Conservation (phyloP, 2,329 filamentous ascomycete species). For the Scortechinia acanthostroma region DNA sequence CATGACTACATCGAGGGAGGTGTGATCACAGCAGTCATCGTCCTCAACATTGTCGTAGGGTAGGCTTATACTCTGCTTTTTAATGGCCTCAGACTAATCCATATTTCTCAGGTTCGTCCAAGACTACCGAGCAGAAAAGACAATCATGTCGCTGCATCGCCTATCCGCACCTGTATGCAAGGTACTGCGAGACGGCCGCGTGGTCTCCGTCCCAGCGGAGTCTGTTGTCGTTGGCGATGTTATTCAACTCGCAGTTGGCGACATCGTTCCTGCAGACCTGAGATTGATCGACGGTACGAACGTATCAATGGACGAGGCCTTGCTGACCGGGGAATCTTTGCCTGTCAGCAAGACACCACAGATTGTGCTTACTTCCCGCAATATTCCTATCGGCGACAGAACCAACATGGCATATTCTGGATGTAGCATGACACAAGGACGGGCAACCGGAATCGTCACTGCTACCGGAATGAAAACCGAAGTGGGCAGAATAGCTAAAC, state of each 20-base stretch:
- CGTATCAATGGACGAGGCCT: slow-evolving; percentile 68
- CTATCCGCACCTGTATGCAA: slow-evolving; percentile 51
- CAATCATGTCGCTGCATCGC: slow-evolving; percentile 51
- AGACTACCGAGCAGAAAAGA: slow-evolving; percentile 54
- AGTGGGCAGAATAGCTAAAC: slow-evolving; percentile 68
- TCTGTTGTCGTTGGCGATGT: slow-evolving; percentile 61
- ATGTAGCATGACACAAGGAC: slow-evolving; percentile 65
- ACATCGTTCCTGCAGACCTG: slow-evolving; percentile 65
- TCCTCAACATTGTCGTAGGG: slow-evolving; percentile 63
- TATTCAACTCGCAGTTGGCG: slow-evolving; percentile 53
- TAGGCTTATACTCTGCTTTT: slow-evolving; percentile 21
- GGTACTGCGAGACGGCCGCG: slow-evolving; percentile 43
- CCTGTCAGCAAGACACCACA: too few relatives aligned
- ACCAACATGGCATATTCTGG: slow-evolving; percentile 67
- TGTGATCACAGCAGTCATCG: slow-evolving; percentile 56
- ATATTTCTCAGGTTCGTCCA: slow-evolving; percentile 38
- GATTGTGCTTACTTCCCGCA: too few relatives aligned
- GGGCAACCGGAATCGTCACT: slow-evolving; percentile 62
- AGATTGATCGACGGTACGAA: slow-evolving; percentile 63
- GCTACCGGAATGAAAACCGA: slow-evolving; percentile 70
- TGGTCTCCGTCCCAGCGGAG: slow-evolving; percentile 43
- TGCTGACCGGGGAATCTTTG: slow-evolving; percentile 68
- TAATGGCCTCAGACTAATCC: slow-evolving; percentile 7
- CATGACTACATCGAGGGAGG: slow-evolving; percentile 42
- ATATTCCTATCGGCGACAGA: slow-evolving; percentile 54